Percentiles rank a stretch among this genome's conserved stretches.
These are phyloP conservation scores for Pleurotus eryngii DNA, from an alignment of 768 basidiomycete species.

Conservation along the genomic window DNA sequence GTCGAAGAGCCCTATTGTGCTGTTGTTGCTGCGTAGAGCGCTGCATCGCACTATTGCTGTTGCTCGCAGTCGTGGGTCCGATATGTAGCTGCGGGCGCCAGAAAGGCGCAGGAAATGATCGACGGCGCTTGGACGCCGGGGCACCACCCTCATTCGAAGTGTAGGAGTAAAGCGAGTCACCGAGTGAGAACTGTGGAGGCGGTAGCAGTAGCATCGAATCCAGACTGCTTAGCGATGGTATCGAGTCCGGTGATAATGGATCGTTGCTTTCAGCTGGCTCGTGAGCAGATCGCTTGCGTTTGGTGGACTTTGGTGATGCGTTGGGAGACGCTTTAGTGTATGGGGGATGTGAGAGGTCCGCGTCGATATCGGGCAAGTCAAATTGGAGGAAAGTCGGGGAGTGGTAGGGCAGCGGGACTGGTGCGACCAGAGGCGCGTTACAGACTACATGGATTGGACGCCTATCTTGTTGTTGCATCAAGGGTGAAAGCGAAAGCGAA, in stretches of 20 bases:
- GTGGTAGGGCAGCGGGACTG: conserved; percentile 66
- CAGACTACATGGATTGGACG: conserved; percentile 49
- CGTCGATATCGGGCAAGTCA: conserved; percentile 62
- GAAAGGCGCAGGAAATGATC: conserved; percentile 5
- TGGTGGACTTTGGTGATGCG: conserved; percentile 22
- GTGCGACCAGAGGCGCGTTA: conserved; percentile 66
- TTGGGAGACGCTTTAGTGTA: conserved; percentile 33
- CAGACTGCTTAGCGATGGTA: conserved; percentile 7
- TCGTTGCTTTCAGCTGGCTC: conserved; percentile 8
- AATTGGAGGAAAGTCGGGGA: conserved; percentile 69
- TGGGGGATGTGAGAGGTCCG: conserved; percentile 68
- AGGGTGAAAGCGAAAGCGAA: conserved; percentile 15
- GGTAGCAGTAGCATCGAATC: conserved; percentile 10
- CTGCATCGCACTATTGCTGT: neutral
- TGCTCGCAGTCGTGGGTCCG: neutral
- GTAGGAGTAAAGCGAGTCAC: neutral
- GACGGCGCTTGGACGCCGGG: conserved; percentile 2
- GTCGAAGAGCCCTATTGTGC: conserved; percentile 1
- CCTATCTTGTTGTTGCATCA: conserved; percentile 8
- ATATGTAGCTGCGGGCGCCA: neutral
- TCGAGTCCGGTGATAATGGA: conserved; percentile 16
- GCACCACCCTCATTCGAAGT: neutral
- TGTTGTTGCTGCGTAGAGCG: conserved; percentile 1
- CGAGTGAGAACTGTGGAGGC: neutral
- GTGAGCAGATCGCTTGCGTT: conserved; percentile 46